Evolutionary conservation across 352 stramenopile species (phyloP), one percentile per base, ranked within the genome.

Genomic region (Pythium myriotylum): DNA sequence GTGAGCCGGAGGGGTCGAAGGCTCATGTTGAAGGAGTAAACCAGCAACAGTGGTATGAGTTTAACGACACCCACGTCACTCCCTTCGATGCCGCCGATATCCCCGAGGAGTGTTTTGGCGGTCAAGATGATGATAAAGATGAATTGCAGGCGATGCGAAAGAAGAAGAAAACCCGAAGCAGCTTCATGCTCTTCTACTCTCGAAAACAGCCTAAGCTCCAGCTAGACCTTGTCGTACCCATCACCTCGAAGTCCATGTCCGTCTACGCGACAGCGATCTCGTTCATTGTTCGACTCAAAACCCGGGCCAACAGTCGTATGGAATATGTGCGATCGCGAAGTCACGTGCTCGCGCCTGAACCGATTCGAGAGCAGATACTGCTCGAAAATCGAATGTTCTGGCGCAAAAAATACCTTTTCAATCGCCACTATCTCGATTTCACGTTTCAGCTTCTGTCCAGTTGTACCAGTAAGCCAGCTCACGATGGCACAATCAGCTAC

Each of bases 101-200:
- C 42, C 77, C 84, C 6, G 72, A 81, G 1, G 87, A 96, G 52
- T 96, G 87, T 47, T 81, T 81, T 63, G 73, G 73, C 33, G 68
- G 68, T 20, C 50, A 62, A 51, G 65, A 67, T 41, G 66, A 69
- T 24, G 58, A 61, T 48, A 48, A 35, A 42, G 33, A 56, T 13
- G 37, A 52, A 4, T 24, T 9, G 0, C 27, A 32, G 23, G 23
- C 52, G 3, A 57, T 59, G 32, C 67, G 56, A 14, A 70, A 76
- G 58, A 51, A 51, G 16, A 91, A 92, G 73, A 94, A 92, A 65
- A 94, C 77, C 26, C 78, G 84, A 33, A 96, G 86, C 54, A 93
- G 84, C 55, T 96, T 96, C 40, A 95, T 96, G 86, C 70, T 96
- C 8, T 81, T 95, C 41, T 96, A 96, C 55, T 74, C 84, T 12